phyloP scores from a whole-genome alignment of 306 rosid genomes.

The Medicago lupulina region DNA sequence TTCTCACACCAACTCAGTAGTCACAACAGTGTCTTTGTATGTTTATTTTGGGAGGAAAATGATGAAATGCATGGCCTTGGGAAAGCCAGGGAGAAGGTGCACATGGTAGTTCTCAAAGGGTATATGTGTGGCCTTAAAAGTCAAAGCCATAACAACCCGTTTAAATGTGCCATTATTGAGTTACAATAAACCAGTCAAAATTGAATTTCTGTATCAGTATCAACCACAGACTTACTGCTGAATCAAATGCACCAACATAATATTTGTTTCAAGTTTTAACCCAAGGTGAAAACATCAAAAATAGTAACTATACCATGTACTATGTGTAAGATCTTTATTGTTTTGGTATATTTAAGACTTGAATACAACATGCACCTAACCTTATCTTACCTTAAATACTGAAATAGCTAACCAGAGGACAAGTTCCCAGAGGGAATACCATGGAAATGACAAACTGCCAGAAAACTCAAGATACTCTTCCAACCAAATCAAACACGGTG shows the following conservation, averaged over 20 bases:
- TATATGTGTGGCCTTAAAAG: conserved; percentile 46
- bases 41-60: conserved; percentile 33
- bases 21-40: background rate
- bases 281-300: conserved; percentile 44
- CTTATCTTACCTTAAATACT: conserved; percentile 43
- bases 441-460: conserved; percentile 45
- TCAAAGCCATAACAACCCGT: conserved; percentile 40
- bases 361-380: conserved; percentile 44
- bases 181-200: conserved; percentile 28
- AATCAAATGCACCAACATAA: conserved; percentile 42
- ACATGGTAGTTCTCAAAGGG: conserved; percentile 30
- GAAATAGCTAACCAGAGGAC: conserved; percentile 41
- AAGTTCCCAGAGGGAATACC: conserved; percentile 40
- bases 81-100: conserved; percentile 39
- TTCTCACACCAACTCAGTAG: conserved; percentile 7
- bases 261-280: conserved; percentile 23
- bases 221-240: conserved; percentile 29
- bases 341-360: conserved; percentile 22
- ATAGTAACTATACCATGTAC: conserved; percentile 35
- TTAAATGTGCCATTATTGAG: conserved; percentile 36
- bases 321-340: conserved; percentile 19
- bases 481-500: conserved; percentile 11
- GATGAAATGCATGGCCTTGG: conserved; percentile 18
- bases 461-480: conserved; percentile 31
- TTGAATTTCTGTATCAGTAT: conserved; percentile 22